Percentiles rank a stretch among this genome's conserved stretches.
These are phyloP conservation scores for Pythium rhizo-oryzae DNA, from an alignment of 352 stramenopile genomes.

Conservation along the genomic window DNA sequence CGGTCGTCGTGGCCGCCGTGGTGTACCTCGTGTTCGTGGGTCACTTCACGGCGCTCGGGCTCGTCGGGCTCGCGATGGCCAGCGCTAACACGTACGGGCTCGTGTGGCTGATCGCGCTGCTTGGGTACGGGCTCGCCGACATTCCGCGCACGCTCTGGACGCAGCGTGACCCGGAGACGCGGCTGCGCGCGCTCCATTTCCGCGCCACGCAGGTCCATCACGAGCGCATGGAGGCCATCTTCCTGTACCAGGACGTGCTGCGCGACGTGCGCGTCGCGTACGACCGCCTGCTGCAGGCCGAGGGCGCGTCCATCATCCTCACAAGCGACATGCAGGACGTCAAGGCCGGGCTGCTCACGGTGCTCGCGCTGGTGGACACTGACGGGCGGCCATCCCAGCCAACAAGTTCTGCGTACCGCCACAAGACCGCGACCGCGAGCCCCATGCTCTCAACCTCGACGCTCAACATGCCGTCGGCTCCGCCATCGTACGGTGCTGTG, in stretches of 20 bases:
- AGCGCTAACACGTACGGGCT: conserved; percentile 71
- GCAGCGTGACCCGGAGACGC: conserved; percentile 36
- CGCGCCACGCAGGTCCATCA: conserved; percentile 60
- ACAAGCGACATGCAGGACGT: conserved; percentile 68
- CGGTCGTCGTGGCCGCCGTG: conserved; percentile 28
- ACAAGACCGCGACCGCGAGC: conserved; percentile 6
- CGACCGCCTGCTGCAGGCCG: conserved; percentile 52
- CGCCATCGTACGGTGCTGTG: conserved; percentile 46
- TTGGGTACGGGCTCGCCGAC: conserved; percentile 66
- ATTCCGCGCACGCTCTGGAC: conserved; percentile 59
- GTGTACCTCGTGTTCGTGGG: conserved; percentile 64
- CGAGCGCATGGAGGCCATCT: conserved; percentile 66
- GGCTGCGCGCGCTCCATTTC: conserved; percentile 55
- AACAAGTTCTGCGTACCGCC: neutral
- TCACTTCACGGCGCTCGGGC: conserved; percentile 51
- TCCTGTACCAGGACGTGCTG: conserved; percentile 59
- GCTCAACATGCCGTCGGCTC: conserved; percentile 17
- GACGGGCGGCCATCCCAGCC: conserved; percentile 16
- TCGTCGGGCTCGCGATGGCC: conserved; percentile 62
- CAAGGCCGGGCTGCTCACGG: conserved; percentile 48
- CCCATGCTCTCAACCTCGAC: conserved; percentile 25
- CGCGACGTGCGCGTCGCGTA: conserved; percentile 40
- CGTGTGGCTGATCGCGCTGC: conserved; percentile 56
- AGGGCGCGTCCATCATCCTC: conserved; percentile 64
- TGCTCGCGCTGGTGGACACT: conserved; percentile 37